phyloP scores from a whole-genome alignment of 257 asterid genomes.

The Solanum neorickii region DNA sequence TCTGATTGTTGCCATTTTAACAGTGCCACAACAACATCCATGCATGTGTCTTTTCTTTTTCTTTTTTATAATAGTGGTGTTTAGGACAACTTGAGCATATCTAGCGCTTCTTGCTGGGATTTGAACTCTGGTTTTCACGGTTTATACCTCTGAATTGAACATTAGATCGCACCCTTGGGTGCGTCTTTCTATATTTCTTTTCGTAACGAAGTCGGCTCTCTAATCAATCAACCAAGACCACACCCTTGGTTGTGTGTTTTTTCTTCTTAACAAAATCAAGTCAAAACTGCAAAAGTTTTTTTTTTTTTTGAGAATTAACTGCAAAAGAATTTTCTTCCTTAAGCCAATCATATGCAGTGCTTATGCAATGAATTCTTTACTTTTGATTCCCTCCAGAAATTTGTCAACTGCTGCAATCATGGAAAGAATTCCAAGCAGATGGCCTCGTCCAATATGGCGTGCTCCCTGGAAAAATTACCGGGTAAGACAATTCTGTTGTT shows the following conservation, averaged over 20 bases:
- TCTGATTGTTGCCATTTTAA: neutral
- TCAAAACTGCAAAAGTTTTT: neutral
- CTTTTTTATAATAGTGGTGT: neutral
- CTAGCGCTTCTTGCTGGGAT: neutral
- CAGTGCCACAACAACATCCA: neutral
- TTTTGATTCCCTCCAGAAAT: constrained; percentile 34
- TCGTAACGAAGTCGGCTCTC: neutral
- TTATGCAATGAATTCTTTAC: neutral
- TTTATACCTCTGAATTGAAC: neutral
- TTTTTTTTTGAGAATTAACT: neutral
- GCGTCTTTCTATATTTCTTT: neutral
- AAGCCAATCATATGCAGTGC: neutral
- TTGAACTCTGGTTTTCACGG: neutral
- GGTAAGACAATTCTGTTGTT: constrained; percentile 31
- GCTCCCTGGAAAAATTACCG: constrained; percentile 97
- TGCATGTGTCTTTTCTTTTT: neutral
- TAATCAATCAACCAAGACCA: neutral
- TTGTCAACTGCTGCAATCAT: constrained; percentile 92
- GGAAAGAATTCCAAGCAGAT: constrained; percentile 96
- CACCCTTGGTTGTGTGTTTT: neutral
- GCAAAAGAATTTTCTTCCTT: neutral
- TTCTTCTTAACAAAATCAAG: neutral
- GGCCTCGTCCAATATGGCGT: constrained; percentile 98
- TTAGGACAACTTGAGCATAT: neutral
- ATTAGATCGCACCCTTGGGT: neutral